A percentile compares a stretch with the other conserved stretches of the same genome.
Evolutionary conservation across 75 land plant species (phyloP).

Genomic region (Pinus albicaulis): DNA sequence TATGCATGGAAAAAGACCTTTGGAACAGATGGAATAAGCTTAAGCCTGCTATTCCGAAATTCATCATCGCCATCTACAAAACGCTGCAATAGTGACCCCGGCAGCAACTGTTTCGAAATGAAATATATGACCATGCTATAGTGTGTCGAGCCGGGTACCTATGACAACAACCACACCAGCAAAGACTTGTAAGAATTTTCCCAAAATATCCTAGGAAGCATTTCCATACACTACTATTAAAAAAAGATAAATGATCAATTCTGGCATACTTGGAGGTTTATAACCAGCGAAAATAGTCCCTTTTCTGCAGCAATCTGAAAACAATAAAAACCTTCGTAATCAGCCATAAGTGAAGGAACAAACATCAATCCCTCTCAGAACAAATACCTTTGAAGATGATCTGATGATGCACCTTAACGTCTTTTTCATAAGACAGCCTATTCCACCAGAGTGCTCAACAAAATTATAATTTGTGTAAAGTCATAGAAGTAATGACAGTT

Average conservation of each 20-base stretch:
- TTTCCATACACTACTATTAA: neutral
- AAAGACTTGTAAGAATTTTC: neutral
- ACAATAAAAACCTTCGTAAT: neutral
- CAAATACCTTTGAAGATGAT: neutral
- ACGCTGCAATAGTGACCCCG: conserved; percentile 72
- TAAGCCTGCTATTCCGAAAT: conserved; percentile 84
- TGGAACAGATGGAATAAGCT: conserved; percentile 92
- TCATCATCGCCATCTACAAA: conserved; percentile 97
- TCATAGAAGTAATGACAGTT: too few species aligned
- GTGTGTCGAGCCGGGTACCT: conserved; percentile 87
- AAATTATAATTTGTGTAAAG: too few species aligned
- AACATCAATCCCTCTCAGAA: neutral
- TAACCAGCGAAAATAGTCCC: conserved; percentile 73
- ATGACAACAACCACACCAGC: conserved; percentile 15
- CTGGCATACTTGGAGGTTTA: conserved; percentile 80
- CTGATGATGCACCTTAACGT: neutral
- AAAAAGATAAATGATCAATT: neutral
- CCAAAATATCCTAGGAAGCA: neutral
- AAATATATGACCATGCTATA: conserved; percentile 98
- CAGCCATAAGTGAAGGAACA: neutral
- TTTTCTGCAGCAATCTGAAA: conserved; percentile 80
- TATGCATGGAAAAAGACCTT: conserved; percentile 41
- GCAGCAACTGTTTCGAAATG: conserved; percentile 55
- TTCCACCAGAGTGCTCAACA: too few species aligned
- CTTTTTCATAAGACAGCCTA: neutral